phyloP scores from a whole-genome alignment of 2,329 filamentous ascomycete genomes.

The Beauveria varroae region DNA sequence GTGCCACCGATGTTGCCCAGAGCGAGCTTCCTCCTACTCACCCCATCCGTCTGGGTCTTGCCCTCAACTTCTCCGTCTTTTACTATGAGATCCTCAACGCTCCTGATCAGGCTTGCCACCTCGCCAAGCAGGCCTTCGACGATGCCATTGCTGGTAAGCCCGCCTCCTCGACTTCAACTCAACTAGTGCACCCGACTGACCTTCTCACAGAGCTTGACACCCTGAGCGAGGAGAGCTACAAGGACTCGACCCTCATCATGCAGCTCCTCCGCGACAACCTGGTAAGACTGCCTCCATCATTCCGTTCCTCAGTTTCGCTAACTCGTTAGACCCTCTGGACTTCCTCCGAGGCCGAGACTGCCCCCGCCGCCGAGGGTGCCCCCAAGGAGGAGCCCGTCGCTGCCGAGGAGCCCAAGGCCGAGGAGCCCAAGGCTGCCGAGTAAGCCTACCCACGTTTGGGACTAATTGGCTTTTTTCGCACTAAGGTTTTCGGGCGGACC shows the following conservation, averaged over 20 bases:
- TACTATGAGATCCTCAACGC: slow-evolving; percentile 99
- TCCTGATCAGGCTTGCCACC: slow-evolving; percentile 94
- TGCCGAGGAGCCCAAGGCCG: slow-evolving; percentile 39
- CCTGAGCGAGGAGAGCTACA: slow-evolving; percentile 97
- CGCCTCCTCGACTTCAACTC: background rate
- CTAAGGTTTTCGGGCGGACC: slow-evolving; percentile 39
- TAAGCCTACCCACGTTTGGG: slow-evolving; percentile 33
- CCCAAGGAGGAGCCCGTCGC: slow-evolving; percentile 41
- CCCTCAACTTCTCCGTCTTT: slow-evolving; percentile 99
- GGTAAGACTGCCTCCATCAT: slow-evolving; percentile 40
- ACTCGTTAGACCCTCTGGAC: slow-evolving; percentile 88
- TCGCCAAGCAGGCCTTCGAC: slow-evolving; percentile 98
- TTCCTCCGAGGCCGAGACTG: slow-evolving; percentile 90
- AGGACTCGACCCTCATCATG: slow-evolving; percentile 98
- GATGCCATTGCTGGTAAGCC: slow-evolving; percentile 76
- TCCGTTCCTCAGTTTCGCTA: background rate
- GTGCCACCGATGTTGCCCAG: slow-evolving; percentile 94
- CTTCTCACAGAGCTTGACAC: slow-evolving; percentile 73
- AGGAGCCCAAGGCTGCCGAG: slow-evolving; percentile 64
- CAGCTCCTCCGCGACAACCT: slow-evolving; percentile 96
- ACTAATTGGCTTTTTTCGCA: slow-evolving; percentile 21
- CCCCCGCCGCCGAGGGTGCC: slow-evolving; percentile 40
- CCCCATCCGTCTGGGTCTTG: slow-evolving; percentile 94
- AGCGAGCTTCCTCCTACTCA: slow-evolving; percentile 95
- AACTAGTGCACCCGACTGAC: slow-evolving; percentile 17